Base-by-base conservation (phyloP, 169 alveolate genomes). In the Plasmodium sp. region DNA sequence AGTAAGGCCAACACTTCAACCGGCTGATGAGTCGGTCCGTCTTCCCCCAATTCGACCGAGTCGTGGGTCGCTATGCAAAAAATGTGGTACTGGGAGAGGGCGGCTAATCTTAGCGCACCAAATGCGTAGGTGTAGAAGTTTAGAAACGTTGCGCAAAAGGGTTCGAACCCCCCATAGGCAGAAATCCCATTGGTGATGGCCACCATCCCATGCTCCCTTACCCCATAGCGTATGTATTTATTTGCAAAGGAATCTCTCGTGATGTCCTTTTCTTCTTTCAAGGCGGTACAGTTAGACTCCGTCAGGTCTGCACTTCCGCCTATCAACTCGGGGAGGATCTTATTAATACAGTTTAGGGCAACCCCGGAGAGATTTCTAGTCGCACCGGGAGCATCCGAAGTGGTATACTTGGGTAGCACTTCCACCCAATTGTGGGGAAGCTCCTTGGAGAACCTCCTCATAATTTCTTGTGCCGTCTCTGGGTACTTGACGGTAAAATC, bases 11-110 rank as follows among this genome's bases (percentile, higher is more conserved):
- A 71, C n/a, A 97, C 97, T 93, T 97, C 98, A 79, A 96, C 83
- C 1, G 98, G 97, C 83, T 97, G 98, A 67, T 97, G 98, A 5
- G 98, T 97, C 2, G 98, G 97, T 18, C 98, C 98, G 88, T 97
- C 98, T 92, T 97, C 97, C 51, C 98, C 98, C 67, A 95, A 94
- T 74, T 94, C 98, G 43, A 95, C 93, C 33, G 98, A 97, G 94
- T 97, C 98, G 85, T 97, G 98, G 18, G 98, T 97, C 51, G 97
- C 97, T 51, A 97, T 92, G 91, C 94, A 93, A 31, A 97, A 93
- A 43, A 95, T 80, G 73, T 96, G 97, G 75, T 86, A 93, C 81
- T 94, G 45, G 72, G 95, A 92, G 75, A 97, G 96, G 27, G 97
- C 97, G 6, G 97, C 88, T 72, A 96, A 95, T 22, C 98, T 62